Conservation (phyloP, 345 rosid species). For the Clausena lansium region DNA sequence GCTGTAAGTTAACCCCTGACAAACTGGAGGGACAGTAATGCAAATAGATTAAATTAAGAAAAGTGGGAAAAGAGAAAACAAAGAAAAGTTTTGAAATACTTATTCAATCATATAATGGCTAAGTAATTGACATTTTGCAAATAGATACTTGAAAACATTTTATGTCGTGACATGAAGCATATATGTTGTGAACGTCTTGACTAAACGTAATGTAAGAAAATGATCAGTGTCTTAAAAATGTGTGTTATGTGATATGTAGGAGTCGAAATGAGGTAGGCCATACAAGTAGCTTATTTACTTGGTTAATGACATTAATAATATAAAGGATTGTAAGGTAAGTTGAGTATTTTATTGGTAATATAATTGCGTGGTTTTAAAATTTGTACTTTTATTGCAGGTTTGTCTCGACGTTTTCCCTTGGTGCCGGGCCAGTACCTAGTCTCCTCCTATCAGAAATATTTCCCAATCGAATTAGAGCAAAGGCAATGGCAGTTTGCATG, state of each 20-base stretch:
- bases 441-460: constrained; percentile 89
- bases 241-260: not conserved
- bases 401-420: constrained; percentile 72
- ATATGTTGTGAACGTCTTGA: not conserved
- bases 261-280: not conserved
- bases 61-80: not conserved
- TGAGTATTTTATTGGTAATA: constrained; percentile 1
- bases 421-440: constrained; percentile 95
- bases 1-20: constrained; percentile 51
- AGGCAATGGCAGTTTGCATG: constrained; percentile 90
- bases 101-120: not conserved
- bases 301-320: not conserved
- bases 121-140: not conserved
- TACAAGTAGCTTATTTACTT: not conserved
- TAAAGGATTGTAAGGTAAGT: not conserved
- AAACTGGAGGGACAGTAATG: not conserved
- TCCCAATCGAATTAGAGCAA: constrained; percentile 80
- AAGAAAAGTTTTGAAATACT: not conserved
- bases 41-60: not conserved
- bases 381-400: constrained; percentile 49
- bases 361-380: constrained; percentile 3
- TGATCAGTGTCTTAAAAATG: not conserved
- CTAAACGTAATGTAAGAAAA: not conserved
- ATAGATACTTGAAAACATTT: not conserved
- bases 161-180: constrained; percentile 3